Base-by-base conservation (phyloP, 306 rosid species). In the Neltuma alba region DNA sequence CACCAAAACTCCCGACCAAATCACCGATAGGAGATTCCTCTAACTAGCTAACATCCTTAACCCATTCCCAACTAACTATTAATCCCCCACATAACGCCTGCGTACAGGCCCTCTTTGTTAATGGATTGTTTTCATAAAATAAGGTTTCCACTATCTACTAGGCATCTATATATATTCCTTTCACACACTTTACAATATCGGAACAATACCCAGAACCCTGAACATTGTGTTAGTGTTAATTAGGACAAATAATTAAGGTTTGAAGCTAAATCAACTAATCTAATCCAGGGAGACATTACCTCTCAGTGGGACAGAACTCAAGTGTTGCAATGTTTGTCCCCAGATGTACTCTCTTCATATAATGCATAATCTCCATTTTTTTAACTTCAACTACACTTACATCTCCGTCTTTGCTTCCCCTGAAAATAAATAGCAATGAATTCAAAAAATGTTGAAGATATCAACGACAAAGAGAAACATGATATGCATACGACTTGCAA, bases 391-490 rank as follows among this genome's bases (percentile, higher is more conserved):
- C 97, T 36, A 90, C 96, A 48, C 95, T 89, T 50, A 95, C 37
- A 77, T 95, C 99, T 80, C 99, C 99, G 72, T 95, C 99, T 84
- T 91, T 92, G 89, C 98, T 92, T 38, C 89, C 99, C 82, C 99
- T 95, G 27, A 6, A 88, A 78, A 76, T 74, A 72, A 61, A 79
- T 38, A 55, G 20, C 14, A 23, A 60, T 71, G 65, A 77, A 85
- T 9, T 67, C 69, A 62, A 80, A 41, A 69, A 52, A 70, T 60
- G 25, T 28, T 11, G 23, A n/a, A 38, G 40, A 64, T 34, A 42
- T 33, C 61, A 10, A 55, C n/a, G 64, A 52, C 21, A 54, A 38
- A 50, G 25, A n/a, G 27, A 12, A 71, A 64, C 3, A 50, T n/a
- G 3, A 15, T 20, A 61, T 20, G 57, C 77, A 85, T 40, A 25